Conservation (phyloP, 78 protist species). For the Salpingoeca rosetta region DNA sequence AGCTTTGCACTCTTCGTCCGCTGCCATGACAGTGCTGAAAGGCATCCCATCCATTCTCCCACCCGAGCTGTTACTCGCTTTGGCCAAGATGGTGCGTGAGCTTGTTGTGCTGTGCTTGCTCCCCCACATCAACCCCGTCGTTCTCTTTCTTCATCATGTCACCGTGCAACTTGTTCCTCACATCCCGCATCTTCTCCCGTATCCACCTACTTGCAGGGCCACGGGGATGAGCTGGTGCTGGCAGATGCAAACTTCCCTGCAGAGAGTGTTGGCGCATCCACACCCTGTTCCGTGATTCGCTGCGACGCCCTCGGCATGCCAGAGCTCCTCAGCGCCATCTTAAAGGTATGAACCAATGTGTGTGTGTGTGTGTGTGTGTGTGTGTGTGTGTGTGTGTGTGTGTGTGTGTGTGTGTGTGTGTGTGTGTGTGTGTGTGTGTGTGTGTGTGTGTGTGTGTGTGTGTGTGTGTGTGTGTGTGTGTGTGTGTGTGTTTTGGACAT, state of each 20-base stretch:
- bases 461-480: no score
- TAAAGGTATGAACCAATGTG: neutral
- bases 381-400: neutral
- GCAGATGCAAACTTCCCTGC: neutral
- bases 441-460: neutral
- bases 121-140: neutral
- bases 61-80: neutral
- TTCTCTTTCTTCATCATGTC: neutral
- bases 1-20: no score
- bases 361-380: neutral
- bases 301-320: neutral
- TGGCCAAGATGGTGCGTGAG: neutral
- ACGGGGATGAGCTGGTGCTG: neutral
- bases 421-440: neutral
- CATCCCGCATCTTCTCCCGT: neutral
- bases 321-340: neutral
- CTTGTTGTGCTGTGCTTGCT: neutral
- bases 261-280: neutral
- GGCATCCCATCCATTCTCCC: conserved; percentile 1
- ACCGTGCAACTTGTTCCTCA: neutral
- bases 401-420: neutral
- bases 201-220: neutral
- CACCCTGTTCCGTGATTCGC: neutral
- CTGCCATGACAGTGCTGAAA: neutral
- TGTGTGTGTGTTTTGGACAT: no score